A percentile compares a stretch with the other conserved stretches of the same genome.
Conservation (phyloP, 805 yeast genomes). For the Allodekkera sacchari region DNA sequence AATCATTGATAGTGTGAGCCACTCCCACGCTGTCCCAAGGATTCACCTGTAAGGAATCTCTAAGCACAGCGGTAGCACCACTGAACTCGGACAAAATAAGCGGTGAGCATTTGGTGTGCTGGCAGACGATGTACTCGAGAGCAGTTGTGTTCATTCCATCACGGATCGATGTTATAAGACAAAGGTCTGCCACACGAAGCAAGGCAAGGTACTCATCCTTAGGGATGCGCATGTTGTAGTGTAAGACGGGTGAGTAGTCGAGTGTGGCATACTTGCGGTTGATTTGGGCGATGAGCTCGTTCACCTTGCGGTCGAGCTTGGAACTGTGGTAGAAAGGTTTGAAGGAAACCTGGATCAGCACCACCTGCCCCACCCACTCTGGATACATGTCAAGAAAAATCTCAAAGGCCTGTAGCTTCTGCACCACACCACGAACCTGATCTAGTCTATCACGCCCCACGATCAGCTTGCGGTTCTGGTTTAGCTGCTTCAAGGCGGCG, state of each 20-base stretch:
- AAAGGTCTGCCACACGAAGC: conserved; percentile 81
- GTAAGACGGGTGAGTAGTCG: conserved; percentile 81
- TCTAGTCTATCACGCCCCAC: conserved; percentile 94
- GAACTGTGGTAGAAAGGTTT: conserved; percentile 58
- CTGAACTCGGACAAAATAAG: conserved; percentile 87
- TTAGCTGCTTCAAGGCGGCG: conserved; percentile 51
- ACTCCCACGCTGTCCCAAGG: conserved; percentile 98
- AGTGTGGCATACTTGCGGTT: conserved; percentile 80
- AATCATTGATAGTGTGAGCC: conserved; percentile 70
- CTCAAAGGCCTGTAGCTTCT: conserved; percentile 86
- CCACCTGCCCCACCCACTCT: conserved; percentile 76
- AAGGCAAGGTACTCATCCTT: conserved; percentile 86
- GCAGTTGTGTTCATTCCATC: conserved; percentile 98
- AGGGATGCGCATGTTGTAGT: conserved; percentile 83
- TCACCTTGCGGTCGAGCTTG: conserved; percentile 70
- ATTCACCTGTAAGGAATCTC: conserved; percentile 74
- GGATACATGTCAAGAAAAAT: conserved; percentile 86
- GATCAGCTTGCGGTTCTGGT: conserved; percentile 63
- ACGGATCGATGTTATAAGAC: conserved; percentile 81
- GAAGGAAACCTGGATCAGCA: conserved; percentile 84
- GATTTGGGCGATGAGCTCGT: conserved; percentile 73
- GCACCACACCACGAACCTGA: conserved; percentile 86
- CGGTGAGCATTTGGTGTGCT: conserved; percentile 64
- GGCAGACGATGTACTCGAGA: conserved; percentile 84
- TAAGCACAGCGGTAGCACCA: conserved; percentile 69